phyloP scores from a whole-genome alignment of 202 grass and related monocot genomes.

The Schoenoplectus triqueter region DNA sequence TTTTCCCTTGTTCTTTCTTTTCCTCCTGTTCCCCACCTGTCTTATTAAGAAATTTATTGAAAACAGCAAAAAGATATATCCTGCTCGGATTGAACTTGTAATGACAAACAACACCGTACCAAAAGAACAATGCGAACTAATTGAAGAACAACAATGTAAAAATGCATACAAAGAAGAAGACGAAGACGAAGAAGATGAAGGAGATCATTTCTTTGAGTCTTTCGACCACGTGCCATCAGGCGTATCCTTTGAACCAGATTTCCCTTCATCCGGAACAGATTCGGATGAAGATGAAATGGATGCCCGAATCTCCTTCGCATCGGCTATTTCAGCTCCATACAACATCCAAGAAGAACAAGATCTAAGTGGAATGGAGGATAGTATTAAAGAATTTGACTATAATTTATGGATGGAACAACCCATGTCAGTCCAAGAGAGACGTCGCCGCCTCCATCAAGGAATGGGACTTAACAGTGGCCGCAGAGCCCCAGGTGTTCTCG shows the following conservation, averaged over 20 bases:
- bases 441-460: constrained; percentile 69
- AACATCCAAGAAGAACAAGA: constrained; percentile 42
- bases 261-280: constrained; percentile 48
- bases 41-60: background rate
- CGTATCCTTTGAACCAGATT: constrained; percentile 41
- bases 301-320: constrained; percentile 64
- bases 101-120: constrained; percentile 17
- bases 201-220: constrained; percentile 62
- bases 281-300: constrained; percentile 56
- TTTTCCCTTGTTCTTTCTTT: background rate
- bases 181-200: constrained; percentile 40
- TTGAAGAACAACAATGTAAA: constrained; percentile 20
- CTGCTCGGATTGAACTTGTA: background rate
- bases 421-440: constrained; percentile 72
- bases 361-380: constrained; percentile 40
- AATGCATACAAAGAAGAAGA: constrained; percentile 13
- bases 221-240: constrained; percentile 48
- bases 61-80: background rate
- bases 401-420: constrained; percentile 74
- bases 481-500: constrained; percentile 45
- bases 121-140: background rate
- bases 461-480: constrained; percentile 81
- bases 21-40: background rate
- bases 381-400: constrained; percentile 61
- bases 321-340: constrained; percentile 46